Evolutionary conservation across 768 basidiomycete genomes (phyloP).

Genomic region (Boletus rubescentipes): DNA sequence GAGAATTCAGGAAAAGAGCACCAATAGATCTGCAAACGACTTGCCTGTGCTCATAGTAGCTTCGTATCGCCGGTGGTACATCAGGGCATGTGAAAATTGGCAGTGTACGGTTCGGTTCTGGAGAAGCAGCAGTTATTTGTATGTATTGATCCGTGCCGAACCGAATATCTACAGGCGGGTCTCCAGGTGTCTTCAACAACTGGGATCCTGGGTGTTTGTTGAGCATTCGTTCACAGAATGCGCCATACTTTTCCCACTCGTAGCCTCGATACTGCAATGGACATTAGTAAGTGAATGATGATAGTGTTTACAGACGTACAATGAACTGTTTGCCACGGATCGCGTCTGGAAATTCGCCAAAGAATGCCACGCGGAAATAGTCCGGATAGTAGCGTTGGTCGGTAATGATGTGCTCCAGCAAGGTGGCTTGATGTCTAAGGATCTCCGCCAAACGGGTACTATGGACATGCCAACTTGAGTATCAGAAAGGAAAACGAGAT

Average conservation of each 20-base stretch:
- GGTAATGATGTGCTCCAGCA: slow-evolving; percentile 82
- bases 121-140: slow-evolving; percentile 81
- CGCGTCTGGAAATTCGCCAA: slow-evolving; percentile 85
- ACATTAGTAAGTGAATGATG: neutral
- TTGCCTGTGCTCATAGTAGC: slow-evolving; percentile 86
- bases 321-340: slow-evolving; percentile 90
- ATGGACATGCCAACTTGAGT: slow-evolving; percentile 11
- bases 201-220: slow-evolving; percentile 87
- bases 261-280: slow-evolving; percentile 79
- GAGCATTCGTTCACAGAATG: slow-evolving; percentile 89
- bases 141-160: slow-evolving; percentile 82
- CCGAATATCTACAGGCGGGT: slow-evolving; percentile 79
- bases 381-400: slow-evolving; percentile 86
- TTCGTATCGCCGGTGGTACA: slow-evolving; percentile 74
- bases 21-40: slow-evolving; percentile 11
- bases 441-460: slow-evolving; percentile 85
- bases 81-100: slow-evolving; percentile 85
- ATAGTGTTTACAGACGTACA: slow-evolving; percentile 42
- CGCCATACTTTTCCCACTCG: slow-evolving; percentile 91
- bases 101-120: slow-evolving; percentile 76
- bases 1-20: neutral
- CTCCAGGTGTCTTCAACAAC: slow-evolving; percentile 66
- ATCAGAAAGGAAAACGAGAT: neutral
- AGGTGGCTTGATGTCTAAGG: slow-evolving; percentile 79
- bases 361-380: slow-evolving; percentile 93